phyloP scores from a whole-genome alignment of 768 basidiomycete species.

The Clitopilus passeckerianus region DNA sequence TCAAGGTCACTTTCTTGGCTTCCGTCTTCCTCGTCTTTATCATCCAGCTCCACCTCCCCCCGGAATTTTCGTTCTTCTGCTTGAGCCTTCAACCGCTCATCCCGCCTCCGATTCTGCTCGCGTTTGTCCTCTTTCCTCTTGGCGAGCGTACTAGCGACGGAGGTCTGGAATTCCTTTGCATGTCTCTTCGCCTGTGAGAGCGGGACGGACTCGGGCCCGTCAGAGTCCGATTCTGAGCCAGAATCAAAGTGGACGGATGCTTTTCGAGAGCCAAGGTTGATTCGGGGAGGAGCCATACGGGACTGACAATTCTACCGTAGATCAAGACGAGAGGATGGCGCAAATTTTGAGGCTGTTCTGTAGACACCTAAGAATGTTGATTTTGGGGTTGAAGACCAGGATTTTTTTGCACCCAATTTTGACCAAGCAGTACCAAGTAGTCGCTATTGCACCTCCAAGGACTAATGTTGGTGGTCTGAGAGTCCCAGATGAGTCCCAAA shows the following conservation, averaged over 20 bases:
- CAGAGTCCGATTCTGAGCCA: conserved; percentile 8
- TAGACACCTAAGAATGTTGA: background rate
- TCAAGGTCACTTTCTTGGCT: conserved; percentile 8
- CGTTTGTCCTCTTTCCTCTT: conserved; percentile 6
- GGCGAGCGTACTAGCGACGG: background rate
- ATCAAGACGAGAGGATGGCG: background rate
- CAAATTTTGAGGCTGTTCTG: background rate
- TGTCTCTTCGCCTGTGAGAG: conserved; percentile 14
- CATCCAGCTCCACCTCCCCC: background rate
- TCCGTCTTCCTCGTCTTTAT: background rate
- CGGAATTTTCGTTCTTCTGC: conserved; percentile 7
- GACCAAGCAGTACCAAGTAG: too few species aligned
- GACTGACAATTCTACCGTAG: background rate
- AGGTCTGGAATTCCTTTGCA: conserved; percentile 8
- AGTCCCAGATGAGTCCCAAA: background rate
- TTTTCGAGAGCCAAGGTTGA: background rate
- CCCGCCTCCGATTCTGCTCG: conserved; percentile 14
- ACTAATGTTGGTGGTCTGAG: background rate
- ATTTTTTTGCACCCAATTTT: too few species aligned
- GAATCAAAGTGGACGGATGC: background rate
- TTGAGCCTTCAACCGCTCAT: conserved; percentile 10
- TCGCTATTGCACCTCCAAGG: too few species aligned
- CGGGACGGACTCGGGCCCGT: conserved; percentile 15
- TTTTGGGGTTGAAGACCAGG: background rate
- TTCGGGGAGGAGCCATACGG: background rate